Base-by-base conservation (phyloP, 257 asterid genomes). In the Craterostigma plantagineum region DNA sequence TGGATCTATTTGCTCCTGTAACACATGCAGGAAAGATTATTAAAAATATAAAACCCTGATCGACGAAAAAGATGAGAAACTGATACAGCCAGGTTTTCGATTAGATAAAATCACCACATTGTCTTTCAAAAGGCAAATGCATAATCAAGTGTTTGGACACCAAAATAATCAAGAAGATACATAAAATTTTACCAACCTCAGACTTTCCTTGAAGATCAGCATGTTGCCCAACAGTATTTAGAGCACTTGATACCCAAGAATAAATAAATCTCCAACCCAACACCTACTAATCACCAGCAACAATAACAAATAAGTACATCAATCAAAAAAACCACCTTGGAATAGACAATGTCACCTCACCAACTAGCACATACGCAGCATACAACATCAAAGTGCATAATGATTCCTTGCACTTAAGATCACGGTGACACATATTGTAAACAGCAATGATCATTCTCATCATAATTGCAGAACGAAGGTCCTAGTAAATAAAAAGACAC, bases 1-100 rank as follows among this genome's bases (percentile, higher is more conserved):
- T 14, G 99, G 99, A 60, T 90, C 95, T 18, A 77, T 50, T 51
- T 58, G 77, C 62, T 90, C 96, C 99, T 90, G 73, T 33, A 60
- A 64, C 30, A 23, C 30, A 23, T 23, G 30, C 2, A 2, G 30
- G 30, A 23, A 23, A 23, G 30, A 2, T 23, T 23, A n/a, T n/a
- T n/a, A n/a, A 2, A 23, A 23, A 2, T 23, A 23, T 6, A 23
- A 23, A 23, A 23, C 30, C 30, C 30, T 23, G 34, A 1, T 3
- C 4, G 8, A 41, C 43, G n/a, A 18, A 35, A 52, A 36, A 23
- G 33, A n/a, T 11, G 42, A 41, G 34, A 48, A 35, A 60, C 30
- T 38, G 16, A 34, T 10, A 17, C 12, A 23, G 6, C n/a, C n/a
- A n/a, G n/a, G n/a, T n/a, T n/a, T n/a, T n/a, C n/a, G n/a, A n/a